phyloP scores from a whole-genome alignment of 768 basidiomycete genomes.

The Trametes punicea region DNA sequence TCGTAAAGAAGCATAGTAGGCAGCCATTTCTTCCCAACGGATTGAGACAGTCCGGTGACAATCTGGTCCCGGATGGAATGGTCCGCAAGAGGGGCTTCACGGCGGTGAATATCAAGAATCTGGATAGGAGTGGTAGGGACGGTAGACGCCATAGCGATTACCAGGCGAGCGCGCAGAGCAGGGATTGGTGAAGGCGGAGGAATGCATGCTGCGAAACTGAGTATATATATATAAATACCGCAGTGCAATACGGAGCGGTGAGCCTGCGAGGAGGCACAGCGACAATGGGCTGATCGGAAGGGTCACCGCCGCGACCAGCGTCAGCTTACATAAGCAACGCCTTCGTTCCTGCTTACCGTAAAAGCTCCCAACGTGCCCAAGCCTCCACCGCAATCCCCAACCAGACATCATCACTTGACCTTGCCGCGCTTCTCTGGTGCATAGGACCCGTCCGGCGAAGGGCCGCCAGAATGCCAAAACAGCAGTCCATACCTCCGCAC shows the following conservation, averaged over 20 bases:
- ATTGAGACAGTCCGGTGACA: constrained; percentile 51
- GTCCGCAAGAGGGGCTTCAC: constrained; percentile 1
- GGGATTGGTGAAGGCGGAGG: not conserved
- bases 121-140: constrained; percentile 11
- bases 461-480: not conserved
- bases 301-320: constrained; percentile 3
- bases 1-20: constrained; percentile 88
- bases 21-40: constrained; percentile 55
- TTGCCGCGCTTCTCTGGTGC: not conserved
- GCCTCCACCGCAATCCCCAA: not conserved
- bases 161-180: not conserved
- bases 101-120: constrained; percentile 26
- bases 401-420: constrained; percentile 14
- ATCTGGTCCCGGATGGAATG: constrained; percentile 42
- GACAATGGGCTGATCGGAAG: not conserved
- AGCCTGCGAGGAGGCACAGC: not conserved
- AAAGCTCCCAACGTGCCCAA: not conserved
- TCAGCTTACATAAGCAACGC: constrained; percentile 19
- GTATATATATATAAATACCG: constrained; percentile 2
- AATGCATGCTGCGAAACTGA: not conserved
- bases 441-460: constrained; percentile 5
- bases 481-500: not conserved
- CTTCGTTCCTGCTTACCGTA: constrained; percentile 16
- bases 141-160: constrained; percentile 2
- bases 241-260: not conserved